phyloP scores from a whole-genome alignment of 2,329 filamentous ascomycete genomes.

The Colletotrichum neosansevieriae region DNA sequence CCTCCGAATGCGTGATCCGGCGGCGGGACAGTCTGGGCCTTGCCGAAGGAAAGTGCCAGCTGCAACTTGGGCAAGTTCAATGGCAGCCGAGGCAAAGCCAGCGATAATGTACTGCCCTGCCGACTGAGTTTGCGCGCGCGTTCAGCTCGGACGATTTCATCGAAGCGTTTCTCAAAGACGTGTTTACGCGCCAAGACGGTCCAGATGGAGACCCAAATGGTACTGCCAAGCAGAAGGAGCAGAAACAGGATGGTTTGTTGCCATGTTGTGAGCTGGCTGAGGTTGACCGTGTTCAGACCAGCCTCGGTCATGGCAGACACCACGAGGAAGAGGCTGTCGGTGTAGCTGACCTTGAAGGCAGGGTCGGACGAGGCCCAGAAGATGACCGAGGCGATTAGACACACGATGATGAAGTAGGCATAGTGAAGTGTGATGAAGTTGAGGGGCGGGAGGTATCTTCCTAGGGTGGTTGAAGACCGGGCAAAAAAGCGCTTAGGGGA shows the following conservation, averaged over 20 bases:
- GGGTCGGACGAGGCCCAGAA: conserved; percentile 71
- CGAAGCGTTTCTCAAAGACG: conserved; percentile 73
- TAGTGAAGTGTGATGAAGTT: conserved; percentile 77
- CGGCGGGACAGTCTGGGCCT: not conserved
- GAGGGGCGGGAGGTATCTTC: conserved; percentile 52
- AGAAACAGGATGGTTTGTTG: conserved; percentile 76
- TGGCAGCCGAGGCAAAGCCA: conserved; percentile 6
- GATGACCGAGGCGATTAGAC: conserved; percentile 68
- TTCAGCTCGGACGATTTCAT: conserved; percentile 61
- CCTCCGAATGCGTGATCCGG: not conserved
- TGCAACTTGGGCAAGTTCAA: conserved; percentile 3
- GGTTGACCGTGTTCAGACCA: conserved; percentile 75
- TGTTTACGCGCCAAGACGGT: conserved; percentile 71
- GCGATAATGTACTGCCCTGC: not conserved
- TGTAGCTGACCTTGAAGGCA: conserved; percentile 65
- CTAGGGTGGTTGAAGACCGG: not conserved
- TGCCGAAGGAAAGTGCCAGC: conserved; percentile 12
- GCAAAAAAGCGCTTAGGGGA: not conserved
- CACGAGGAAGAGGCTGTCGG: conserved; percentile 75
- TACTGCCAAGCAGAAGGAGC: conserved; percentile 74
- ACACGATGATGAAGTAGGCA: conserved; percentile 71
- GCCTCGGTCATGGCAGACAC: conserved; percentile 76
- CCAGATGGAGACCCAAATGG: conserved; percentile 74
- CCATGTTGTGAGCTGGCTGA: conserved; percentile 73
- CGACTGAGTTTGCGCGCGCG: conserved; percentile 47